These are phyloP conservation scores for Mucor ambiguus DNA, from an alignment of 371 early-diverging fungal genomes.

Conservation along the genomic window DNA sequence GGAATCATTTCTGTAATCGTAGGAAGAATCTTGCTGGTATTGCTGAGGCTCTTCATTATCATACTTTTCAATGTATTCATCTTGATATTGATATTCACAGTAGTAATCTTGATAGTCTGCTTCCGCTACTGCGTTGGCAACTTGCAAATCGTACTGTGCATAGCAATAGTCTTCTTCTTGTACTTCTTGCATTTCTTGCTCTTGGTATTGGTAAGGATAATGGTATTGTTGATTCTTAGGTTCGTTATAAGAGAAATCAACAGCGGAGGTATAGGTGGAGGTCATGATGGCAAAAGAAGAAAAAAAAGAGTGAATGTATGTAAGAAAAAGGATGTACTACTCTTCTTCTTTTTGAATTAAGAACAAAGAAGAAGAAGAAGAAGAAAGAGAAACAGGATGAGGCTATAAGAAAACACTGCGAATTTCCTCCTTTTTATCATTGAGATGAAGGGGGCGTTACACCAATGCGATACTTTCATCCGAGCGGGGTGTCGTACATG, in stretches of 20 bases:
- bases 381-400: not conserved
- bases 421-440: not conserved
- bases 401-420: not conserved
- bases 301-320: not conserved
- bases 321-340: not conserved
- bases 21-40: not conserved
- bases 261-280: not conserved
- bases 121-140: conserved; percentile 18
- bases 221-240: not conserved
- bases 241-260: not conserved
- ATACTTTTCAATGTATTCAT: not conserved
- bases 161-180: not conserved
- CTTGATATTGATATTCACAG: conserved; percentile 1
- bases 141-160: conserved; percentile 15
- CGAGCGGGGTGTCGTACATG: conserved; percentile 6
- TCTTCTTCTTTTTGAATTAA: not conserved
- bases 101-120: conserved; percentile 25
- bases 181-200: conserved; percentile 5
- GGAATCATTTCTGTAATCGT: conserved; percentile 20
- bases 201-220: not conserved
- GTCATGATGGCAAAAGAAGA: not conserved
- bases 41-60: conserved; percentile 16
- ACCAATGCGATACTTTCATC: not conserved
- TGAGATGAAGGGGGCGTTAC: not conserved
- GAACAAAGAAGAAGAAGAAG: not conserved